Evolutionary conservation across 2,329 filamentous ascomycete genomes (phyloP).

Genomic region (Daldinia sp.): DNA sequence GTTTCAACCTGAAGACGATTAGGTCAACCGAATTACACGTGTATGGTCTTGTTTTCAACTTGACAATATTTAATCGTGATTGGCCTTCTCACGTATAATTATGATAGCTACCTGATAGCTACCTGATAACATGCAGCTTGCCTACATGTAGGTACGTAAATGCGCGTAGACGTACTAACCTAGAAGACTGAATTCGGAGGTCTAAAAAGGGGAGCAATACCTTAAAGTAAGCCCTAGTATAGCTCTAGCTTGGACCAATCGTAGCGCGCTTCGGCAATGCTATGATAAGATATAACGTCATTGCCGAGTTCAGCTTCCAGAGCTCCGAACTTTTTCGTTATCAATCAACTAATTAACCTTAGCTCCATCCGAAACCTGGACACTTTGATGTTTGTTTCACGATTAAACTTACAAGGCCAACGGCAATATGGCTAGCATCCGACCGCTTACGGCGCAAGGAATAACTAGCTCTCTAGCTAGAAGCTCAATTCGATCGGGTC

Average conservation of each 20-base stretch:
- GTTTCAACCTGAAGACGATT: constrained; percentile 2
- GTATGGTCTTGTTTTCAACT: not conserved
- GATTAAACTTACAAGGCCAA: constrained; percentile 4
- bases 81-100: not conserved
- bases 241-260: constrained; percentile 28
- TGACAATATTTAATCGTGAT: not conserved
- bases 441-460: constrained; percentile 26
- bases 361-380: constrained; percentile 1
- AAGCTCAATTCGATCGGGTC: constrained; percentile 23
- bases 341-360: too few relatives aligned
- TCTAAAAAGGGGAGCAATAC: constrained; percentile 16
- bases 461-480: constrained; percentile 11
- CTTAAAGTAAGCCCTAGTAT: constrained; percentile 22
- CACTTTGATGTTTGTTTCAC: not conserved
- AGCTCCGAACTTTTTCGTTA: constrained; percentile 28
- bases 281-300: constrained; percentile 33
- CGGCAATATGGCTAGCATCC: constrained; percentile 29
- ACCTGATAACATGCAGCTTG: too few relatives aligned
- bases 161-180: not conserved
- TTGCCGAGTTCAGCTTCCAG: constrained; percentile 35
- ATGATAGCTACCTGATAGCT: not conserved
- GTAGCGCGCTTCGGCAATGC: constrained; percentile 19
- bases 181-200: not conserved
- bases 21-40: constrained; percentile 11
- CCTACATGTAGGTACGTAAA: not conserved